These are phyloP conservation scores for Pichia exigua DNA, from an alignment of 805 yeast species.

Conservation along the genomic window DNA sequence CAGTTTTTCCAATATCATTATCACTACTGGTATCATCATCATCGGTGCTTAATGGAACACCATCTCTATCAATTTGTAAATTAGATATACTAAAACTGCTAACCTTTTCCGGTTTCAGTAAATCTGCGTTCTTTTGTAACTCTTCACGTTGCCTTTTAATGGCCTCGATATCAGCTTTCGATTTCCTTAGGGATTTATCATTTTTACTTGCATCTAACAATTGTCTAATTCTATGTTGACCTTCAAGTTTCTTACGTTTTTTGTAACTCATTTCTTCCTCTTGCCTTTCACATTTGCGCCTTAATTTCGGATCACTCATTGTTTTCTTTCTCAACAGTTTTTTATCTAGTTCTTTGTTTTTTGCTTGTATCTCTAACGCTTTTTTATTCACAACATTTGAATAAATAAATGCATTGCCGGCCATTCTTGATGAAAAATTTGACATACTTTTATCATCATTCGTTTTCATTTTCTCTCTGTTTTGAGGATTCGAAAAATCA, in stretches of 20 bases:
- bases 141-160: conserved; percentile 1
- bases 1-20: background rate
- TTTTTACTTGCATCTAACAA: conserved; percentile 1
- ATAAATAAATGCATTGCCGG: conserved; percentile 45
- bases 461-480: conserved; percentile 6
- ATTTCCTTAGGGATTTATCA: conserved; percentile 2
- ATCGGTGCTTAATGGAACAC: conserved; percentile 3
- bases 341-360: conserved; percentile 31
- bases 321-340: conserved; percentile 30
- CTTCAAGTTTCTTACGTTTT: background rate
- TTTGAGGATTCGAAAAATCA: conserved; percentile 14
- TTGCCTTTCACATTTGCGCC: background rate
- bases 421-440: conserved; percentile 33
- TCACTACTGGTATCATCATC: conserved; percentile 3
- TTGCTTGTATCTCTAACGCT: conserved; percentile 32
- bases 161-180: background rate
- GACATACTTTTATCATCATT: conserved; percentile 8
- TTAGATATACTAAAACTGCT: background rate
- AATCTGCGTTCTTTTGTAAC: background rate
- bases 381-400: conserved; percentile 43
- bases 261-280: conserved; percentile 1
- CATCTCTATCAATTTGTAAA: background rate
- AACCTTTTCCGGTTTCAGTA: no score
- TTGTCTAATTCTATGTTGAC: background rate
- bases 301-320: conserved; percentile 5